A percentile compares a stretch with the other conserved stretches of the same genome.
Evolutionary conservation across 306 rosid genomes (phyloP).

Genomic region (Lotus japonicus): DNA sequence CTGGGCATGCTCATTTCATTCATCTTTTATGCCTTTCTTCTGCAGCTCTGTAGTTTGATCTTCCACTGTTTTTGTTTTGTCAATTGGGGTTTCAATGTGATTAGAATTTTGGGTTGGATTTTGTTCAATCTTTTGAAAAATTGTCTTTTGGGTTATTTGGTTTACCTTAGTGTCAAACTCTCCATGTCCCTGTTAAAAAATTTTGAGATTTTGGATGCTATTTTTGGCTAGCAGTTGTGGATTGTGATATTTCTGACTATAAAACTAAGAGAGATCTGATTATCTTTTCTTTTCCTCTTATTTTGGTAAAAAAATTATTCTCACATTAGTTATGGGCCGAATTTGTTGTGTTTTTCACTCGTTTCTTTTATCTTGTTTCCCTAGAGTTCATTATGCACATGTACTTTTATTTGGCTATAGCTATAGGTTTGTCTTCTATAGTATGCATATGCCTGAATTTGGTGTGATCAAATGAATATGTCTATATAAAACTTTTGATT

Average conservation of each 20-base stretch:
- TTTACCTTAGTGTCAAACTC: background rate
- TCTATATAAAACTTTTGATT: background rate
- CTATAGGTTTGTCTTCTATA: background rate
- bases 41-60: constrained; percentile 1
- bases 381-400: too few species aligned
- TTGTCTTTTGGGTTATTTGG: background rate
- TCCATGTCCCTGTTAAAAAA: constrained; percentile 4
- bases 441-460: constrained; percentile 6
- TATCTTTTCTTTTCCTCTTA: background rate
- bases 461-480: background rate
- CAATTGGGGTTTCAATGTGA: constrained; percentile 9
- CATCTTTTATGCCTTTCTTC: constrained; percentile 13
- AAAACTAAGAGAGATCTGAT: constrained; percentile 18
- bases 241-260: background rate
- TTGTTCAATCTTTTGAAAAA: constrained; percentile 11
- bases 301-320: background rate
- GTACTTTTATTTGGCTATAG: background rate
- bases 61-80: background rate
- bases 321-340: background rate
- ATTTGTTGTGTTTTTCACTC: background rate
- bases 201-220: constrained; percentile 19
- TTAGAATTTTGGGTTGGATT: constrained; percentile 21
- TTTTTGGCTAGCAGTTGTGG: constrained; percentile 8
- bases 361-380: too few species aligned
- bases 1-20: background rate